phyloP scores from a whole-genome alignment of 2,329 filamentous ascomycete genomes.

The Aspergillus calidoustus region DNA sequence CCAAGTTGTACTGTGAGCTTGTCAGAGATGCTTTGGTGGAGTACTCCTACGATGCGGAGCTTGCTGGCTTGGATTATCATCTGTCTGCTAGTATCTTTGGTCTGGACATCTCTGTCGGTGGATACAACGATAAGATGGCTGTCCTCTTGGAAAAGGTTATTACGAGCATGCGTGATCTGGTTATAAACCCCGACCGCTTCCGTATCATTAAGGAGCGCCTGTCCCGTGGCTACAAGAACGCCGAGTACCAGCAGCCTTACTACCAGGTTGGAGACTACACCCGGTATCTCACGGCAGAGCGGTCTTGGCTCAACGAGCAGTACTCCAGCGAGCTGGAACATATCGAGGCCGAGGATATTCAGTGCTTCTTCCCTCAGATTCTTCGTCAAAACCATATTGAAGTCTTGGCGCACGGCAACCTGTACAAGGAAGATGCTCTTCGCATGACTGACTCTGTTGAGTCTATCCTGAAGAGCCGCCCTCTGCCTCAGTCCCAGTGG shows the following conservation, averaged over 20 bases:
- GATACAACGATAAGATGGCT: conserved; percentile 95
- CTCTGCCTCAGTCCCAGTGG: conserved; percentile 78
- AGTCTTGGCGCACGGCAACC: conserved; percentile 84
- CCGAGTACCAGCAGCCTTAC: conserved; percentile 86
- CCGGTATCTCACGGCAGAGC: conserved; percentile 77
- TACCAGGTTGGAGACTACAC: conserved; percentile 84
- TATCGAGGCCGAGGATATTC: conserved; percentile 75
- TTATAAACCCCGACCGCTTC: conserved; percentile 85
- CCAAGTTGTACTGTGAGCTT: conserved; percentile 79
- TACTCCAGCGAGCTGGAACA: conserved; percentile 75
- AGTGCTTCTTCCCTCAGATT: conserved; percentile 77
- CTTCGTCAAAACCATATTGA: conserved; percentile 86
- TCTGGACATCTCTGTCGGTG: conserved; percentile 76
- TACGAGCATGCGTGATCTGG: conserved; percentile 78
- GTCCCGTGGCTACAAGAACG: conserved; percentile 78
- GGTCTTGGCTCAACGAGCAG: conserved; percentile 78
- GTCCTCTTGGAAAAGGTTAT: conserved; percentile 90
- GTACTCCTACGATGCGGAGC: conserved; percentile 93
- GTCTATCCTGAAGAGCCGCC: conserved; percentile 72
- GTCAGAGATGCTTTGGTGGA: conserved; percentile 88
- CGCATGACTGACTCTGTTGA: conserved; percentile 84
- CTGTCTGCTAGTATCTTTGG: conserved; percentile 75
- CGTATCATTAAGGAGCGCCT: conserved; percentile 88
- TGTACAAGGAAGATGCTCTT: conserved; percentile 91
- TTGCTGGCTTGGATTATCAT: conserved; percentile 84